Conservation (phyloP, 345 rosid genomes). For the Rhodomyrtus tomentosa region DNA sequence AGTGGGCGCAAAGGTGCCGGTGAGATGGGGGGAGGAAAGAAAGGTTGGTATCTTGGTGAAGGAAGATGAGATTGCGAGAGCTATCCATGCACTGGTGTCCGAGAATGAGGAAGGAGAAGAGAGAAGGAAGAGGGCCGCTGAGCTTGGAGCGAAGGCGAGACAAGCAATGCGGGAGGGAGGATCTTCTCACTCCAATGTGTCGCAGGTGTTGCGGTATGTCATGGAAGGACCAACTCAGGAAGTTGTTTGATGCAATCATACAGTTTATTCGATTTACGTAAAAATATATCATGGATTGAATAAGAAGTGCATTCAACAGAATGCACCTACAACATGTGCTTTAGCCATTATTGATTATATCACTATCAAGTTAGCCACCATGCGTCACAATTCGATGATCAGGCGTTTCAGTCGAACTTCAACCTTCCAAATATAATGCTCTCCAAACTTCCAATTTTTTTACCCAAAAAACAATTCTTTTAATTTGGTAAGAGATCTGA, state of each 20-base stretch:
- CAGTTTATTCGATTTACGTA: background rate
- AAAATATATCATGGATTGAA: background rate
- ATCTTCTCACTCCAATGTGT: conserved; percentile 37
- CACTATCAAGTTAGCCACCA: background rate
- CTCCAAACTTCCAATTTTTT: background rate
- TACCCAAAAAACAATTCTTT: too few relatives aligned
- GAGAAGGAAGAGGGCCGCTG: conserved; percentile 30
- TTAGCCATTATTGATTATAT: background rate
- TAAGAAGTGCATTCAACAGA: background rate
- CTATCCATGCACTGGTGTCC: conserved; percentile 35
- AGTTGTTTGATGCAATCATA: background rate
- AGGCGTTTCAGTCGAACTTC: background rate
- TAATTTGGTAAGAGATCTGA: background rate
- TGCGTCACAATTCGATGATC: background rate
- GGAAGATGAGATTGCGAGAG: conserved; percentile 28
- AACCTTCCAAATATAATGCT: background rate
- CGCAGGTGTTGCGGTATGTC: conserved; percentile 32
- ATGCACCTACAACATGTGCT: background rate
- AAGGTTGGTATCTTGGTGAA: conserved; percentile 47
- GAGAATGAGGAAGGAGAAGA: conserved; percentile 29
- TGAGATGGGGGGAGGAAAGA: conserved; percentile 74
- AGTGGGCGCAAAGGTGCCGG: conserved; percentile 54
- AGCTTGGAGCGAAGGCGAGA: conserved; percentile 31
- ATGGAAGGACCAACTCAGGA: background rate
- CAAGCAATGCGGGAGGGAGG: conserved; percentile 42